phyloP scores from a whole-genome alignment of 768 basidiomycete species.

The Suillus luteus region DNA sequence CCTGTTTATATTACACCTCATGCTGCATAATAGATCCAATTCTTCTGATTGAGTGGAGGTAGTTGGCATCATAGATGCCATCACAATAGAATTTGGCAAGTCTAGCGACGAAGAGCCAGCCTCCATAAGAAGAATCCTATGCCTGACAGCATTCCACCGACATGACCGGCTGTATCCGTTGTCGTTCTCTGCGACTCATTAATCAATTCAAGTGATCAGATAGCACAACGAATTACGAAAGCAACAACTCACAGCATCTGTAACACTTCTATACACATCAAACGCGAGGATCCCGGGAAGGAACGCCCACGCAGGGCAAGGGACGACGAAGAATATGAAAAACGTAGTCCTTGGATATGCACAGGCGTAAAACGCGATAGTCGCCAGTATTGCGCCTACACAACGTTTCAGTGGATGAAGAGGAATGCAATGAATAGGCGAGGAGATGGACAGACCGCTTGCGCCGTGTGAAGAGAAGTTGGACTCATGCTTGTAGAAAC shows the following conservation, averaged over 20 bases:
- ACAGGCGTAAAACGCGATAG: conserved; percentile 73
- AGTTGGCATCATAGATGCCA: background rate
- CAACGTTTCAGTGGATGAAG: conserved; percentile 14
- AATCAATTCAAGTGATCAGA: background rate
- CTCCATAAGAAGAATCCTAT: conserved; percentile 50
- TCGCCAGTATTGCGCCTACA: conserved; percentile 70
- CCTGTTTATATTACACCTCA: conserved; percentile 3
- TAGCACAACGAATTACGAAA: background rate
- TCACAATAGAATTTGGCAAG: background rate
- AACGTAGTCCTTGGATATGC: conserved; percentile 66
- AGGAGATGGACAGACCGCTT: conserved; percentile 54
- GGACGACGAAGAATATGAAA: conserved; percentile 73
- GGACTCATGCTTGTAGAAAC: conserved; percentile 27
- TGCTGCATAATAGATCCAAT: background rate
- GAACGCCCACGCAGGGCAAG: conserved; percentile 76
- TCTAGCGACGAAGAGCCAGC: conserved; percentile 30
- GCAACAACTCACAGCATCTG: conserved; percentile 34
- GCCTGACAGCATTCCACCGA: conserved; percentile 67
- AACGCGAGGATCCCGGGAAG: conserved; percentile 58
- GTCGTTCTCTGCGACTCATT: conserved; percentile 42
- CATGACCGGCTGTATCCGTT: conserved; percentile 66
- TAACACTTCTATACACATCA: conserved; percentile 37
- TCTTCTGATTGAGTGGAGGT: background rate
- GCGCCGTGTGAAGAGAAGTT: conserved; percentile 57
- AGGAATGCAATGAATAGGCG: background rate